Evolutionary conservation across 2,329 filamentous ascomycete genomes (phyloP).

Genomic region (Elsinoe ampelina): DNA sequence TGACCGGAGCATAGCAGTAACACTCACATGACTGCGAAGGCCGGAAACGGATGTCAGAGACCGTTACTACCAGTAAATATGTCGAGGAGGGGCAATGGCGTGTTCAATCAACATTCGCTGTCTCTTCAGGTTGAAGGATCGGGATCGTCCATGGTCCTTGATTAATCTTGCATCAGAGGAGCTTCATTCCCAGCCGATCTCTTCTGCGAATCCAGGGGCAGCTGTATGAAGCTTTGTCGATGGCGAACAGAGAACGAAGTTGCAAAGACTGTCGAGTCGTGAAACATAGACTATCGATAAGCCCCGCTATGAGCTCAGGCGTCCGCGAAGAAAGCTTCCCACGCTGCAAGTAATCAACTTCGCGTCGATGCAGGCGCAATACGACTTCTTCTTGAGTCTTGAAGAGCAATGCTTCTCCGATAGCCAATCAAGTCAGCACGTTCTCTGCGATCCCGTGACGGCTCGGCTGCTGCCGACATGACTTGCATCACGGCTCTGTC

Average conservation of each 20-base stretch:
- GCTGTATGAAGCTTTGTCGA: not conserved
- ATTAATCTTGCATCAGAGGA: not conserved
- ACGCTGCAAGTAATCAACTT: slow-evolving; percentile 5
- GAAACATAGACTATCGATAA: slow-evolving; percentile 6
- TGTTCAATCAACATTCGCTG: not conserved
- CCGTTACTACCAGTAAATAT: not conserved
- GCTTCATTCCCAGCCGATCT: not conserved
- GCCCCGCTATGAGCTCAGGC: slow-evolving; percentile 9
- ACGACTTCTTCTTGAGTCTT: not conserved
- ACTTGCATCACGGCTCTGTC: not conserved
- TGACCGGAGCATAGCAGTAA: not conserved
- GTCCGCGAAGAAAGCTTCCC: not conserved
- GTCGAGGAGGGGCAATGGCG: not conserved
- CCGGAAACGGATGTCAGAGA: not conserved
- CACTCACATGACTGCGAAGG: not conserved
- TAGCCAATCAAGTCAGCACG: slow-evolving; percentile 9
- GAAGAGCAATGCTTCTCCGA: not conserved
- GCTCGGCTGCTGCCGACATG: slow-evolving; percentile 6
- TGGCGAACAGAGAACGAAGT: not conserved
- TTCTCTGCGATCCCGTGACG: not conserved
- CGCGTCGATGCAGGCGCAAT: not conserved
- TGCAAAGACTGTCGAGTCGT: not conserved
- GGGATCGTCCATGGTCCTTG: slow-evolving; percentile 4
- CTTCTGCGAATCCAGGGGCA: not conserved
- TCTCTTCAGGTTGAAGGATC: not conserved